phyloP scores from a whole-genome alignment of 768 basidiomycete genomes.

The Termitomyces bulborhizus region DNA sequence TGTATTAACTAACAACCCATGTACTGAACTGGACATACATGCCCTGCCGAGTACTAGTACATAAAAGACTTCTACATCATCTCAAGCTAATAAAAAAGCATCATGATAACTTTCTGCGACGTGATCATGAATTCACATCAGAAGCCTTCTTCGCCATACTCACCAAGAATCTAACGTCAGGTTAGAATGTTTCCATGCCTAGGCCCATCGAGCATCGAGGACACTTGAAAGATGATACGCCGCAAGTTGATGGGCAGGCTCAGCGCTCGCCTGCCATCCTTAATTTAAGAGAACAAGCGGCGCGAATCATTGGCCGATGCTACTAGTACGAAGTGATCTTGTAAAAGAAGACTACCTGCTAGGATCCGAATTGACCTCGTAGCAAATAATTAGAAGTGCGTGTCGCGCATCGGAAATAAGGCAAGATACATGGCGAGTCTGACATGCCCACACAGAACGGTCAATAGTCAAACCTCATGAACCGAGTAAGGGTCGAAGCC shows the following conservation, averaged over 20 bases:
- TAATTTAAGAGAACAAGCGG: not conserved
- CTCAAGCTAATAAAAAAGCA: not conserved
- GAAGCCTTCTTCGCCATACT: not conserved
- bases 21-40: not conserved
- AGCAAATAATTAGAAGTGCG: not conserved
- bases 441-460: not conserved
- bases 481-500: not conserved
- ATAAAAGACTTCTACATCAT: not conserved
- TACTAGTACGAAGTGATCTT: not conserved
- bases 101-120: not conserved
- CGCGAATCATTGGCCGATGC: not conserved
- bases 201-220: not conserved
- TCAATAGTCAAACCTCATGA: not conserved
- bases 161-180: not conserved
- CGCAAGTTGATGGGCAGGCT: not conserved
- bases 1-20: slow-evolving; percentile 5
- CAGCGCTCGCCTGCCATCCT: not conserved
- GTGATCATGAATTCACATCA: not conserved
- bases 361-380: not conserved
- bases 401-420: not conserved
- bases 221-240: not conserved
- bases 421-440: not conserved
- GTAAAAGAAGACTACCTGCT: not conserved
- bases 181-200: not conserved
- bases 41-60: not conserved